Conservation (phyloP, 2,329 filamentous ascomycete genomes). For the Hypoxylon sp. region DNA sequence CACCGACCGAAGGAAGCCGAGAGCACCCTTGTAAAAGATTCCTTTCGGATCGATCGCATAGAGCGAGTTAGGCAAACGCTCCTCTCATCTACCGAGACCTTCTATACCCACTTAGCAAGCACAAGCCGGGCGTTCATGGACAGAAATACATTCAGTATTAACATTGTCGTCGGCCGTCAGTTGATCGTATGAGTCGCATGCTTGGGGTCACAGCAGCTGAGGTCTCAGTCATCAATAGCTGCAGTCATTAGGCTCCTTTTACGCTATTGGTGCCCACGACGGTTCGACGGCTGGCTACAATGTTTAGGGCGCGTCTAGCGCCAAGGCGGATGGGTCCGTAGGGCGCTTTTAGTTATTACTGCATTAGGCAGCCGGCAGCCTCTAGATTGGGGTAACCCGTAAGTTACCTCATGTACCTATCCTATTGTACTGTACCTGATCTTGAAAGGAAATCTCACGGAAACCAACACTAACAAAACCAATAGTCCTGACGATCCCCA, state of each 20-base stretch:
- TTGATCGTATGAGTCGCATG: slow-evolving; percentile 30
- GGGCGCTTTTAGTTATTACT: slow-evolving; percentile 12
- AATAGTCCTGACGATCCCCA: slow-evolving; percentile 24
- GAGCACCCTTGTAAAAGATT: slow-evolving; percentile 16
- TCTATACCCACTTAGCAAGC: neutral
- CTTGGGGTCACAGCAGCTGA: slow-evolving; percentile 26
- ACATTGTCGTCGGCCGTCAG: slow-evolving; percentile 17
- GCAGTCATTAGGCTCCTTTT: neutral
- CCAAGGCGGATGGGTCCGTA: slow-evolving; percentile 38
- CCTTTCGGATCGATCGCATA: neutral
- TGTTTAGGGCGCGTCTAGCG: neutral
- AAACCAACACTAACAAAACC: slow-evolving; percentile 1
- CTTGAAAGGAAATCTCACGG: slow-evolving; percentile 3
- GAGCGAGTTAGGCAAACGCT: neutral
- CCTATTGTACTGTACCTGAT: neutral
- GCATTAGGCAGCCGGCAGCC: slow-evolving; percentile 12
- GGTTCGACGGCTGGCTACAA: neutral
- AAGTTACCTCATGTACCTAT: slow-evolving; percentile 1
- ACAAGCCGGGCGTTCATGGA: neutral
- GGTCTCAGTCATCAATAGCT: slow-evolving; percentile 10
- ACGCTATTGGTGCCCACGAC: neutral
- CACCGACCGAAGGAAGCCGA: slow-evolving; percentile 11
- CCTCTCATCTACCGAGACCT: slow-evolving; percentile 10
- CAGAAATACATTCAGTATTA: neutral
- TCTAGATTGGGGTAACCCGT: slow-evolving; percentile 17